These are phyloP conservation scores for Fraxinus pennsylvanica DNA, from an alignment of 257 asterid genomes.

Conservation along the genomic window DNA sequence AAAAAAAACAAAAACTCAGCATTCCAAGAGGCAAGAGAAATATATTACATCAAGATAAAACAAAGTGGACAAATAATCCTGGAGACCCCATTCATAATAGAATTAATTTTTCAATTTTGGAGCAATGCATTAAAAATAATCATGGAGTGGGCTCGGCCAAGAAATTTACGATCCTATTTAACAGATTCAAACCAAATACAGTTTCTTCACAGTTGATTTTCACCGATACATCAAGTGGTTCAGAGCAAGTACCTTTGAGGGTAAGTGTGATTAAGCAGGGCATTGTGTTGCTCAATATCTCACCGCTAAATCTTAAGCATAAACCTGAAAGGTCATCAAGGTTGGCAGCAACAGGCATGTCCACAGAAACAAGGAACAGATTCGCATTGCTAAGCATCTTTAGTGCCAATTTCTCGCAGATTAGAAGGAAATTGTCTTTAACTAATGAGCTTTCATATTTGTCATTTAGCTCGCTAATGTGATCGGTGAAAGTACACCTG, in stretches of 20 bases:
- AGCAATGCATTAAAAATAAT: conserved; percentile 10
- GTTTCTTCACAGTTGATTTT: conserved; percentile 91
- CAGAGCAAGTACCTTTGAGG: conserved; percentile 72
- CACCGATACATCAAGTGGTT: conserved; percentile 68
- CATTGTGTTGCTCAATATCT: conserved; percentile 67
- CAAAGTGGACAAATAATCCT: conserved; percentile 1
- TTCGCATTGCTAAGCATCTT: conserved; percentile 89
- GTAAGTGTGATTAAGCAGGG: conserved; percentile 78
- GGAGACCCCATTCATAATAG: not conserved
- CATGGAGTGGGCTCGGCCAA: conserved; percentile 57
- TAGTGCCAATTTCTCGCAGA: conserved; percentile 73
- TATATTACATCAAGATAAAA: conserved; percentile 23
- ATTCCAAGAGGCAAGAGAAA: conserved; percentile 22
- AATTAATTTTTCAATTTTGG: not conserved
- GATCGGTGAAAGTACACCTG: conserved; percentile 82
- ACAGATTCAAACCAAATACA: conserved; percentile 86
- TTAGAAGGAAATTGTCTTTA: conserved; percentile 69
- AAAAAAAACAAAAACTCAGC: conserved; percentile 7
- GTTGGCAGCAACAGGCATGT: conserved; percentile 84
- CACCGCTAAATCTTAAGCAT: conserved; percentile 78
- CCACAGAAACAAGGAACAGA: conserved; percentile 76
- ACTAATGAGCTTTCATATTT: conserved; percentile 41
- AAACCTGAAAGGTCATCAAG: conserved; percentile 83
- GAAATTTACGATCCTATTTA: conserved; percentile 79
- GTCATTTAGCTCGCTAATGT: conserved; percentile 55